Evolutionary conservation across 495 filamentous ascomycete species (phyloP).

Genomic region (Tuber microsphaerosporum): DNA sequence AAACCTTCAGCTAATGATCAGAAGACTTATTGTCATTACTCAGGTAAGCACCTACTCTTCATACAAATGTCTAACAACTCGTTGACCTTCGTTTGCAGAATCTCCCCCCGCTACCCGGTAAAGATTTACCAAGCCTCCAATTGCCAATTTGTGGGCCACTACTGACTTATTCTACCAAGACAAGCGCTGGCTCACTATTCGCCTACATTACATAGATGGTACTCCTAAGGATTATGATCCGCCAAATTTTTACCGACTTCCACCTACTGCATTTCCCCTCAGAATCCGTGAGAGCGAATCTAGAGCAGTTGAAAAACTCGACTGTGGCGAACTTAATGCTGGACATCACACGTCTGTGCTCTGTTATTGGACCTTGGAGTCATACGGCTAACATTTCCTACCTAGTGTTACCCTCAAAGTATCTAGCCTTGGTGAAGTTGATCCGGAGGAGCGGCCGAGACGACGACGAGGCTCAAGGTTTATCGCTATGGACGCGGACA

Average conservation of each 20-base stretch:
- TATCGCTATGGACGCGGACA: constrained; percentile 25
- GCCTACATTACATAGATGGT: constrained; percentile 35
- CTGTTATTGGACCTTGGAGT: background rate
- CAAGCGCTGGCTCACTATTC: constrained; percentile 37
- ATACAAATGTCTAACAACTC: background rate
- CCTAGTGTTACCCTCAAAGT: constrained; percentile 39
- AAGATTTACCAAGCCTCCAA: background rate
- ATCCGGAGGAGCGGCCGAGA: constrained; percentile 25
- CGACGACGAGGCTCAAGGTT: constrained; percentile 25
- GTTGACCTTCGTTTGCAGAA: constrained; percentile 20
- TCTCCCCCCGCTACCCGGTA: constrained; percentile 38
- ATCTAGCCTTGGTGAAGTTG: constrained; percentile 24
- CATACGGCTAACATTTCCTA: background rate
- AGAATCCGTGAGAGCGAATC: constrained; percentile 35
- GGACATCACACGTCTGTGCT: constrained; percentile 39
- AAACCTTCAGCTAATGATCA: constrained; percentile 38
- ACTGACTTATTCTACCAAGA: constrained; percentile 23
- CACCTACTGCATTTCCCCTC: constrained; percentile 21
- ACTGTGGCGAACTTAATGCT: constrained; percentile 35
- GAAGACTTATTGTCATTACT: constrained; percentile 38
- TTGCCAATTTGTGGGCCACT: background rate
- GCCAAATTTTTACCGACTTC: constrained; percentile 35
- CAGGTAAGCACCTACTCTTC: constrained; percentile 19
- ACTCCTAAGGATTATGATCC: constrained; percentile 38
- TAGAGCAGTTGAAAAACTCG: constrained; percentile 28